Base-by-base conservation (phyloP, 441 rosid species). In the Gossypium davidsonii region DNA sequence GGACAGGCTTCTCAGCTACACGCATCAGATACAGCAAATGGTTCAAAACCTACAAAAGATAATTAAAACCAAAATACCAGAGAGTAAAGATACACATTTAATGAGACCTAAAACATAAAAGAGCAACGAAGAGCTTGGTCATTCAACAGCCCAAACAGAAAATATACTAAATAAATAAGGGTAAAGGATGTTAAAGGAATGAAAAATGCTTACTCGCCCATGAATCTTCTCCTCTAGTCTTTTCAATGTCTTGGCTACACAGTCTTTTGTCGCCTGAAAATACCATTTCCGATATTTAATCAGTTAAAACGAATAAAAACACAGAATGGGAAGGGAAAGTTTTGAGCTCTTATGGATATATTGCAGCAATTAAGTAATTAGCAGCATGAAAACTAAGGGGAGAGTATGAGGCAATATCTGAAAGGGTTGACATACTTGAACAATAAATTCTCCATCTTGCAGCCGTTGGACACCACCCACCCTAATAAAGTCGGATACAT, bases 381-480 rank as follows among this genome's bases (percentile, higher is more conserved):
- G 51, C 49, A 37, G 57, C 51, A 17, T 18, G 25, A 44, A 51
- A 39, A 55, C 12, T 25, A 8, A 14, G 44, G 15, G 46, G 52
- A 5, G 53, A 49, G 17, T 53, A 51, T 42, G 18, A 51, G 52
- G 71, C 31, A 42, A 72, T 23, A 79, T 56, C 53, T 52, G 28
- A 57, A 39, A 76, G 31, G 52, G 23, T 12, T 65, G 31, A 74
- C 88, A 76, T 90, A 92, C 99, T 78, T 94, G 99, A 82, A 94
- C 96, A 80, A 90, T 94, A 80, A 92, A 94, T 76, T 95, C 99
- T 77, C 98, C 98, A 83, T 92, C 94, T 73, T 87, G 97, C 84
- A 94, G 87, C 90, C 85, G 91, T 80, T 92, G 98, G 70, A 89
- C 90, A 76, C 98, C 98, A 78, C 98, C 98, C 77, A 88, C 97